A percentile compares a stretch with the other conserved stretches of the same genome.
Conservation (phyloP, 2,329 filamentous ascomycete species). For the Aureobasidium subglaciale region DNA sequence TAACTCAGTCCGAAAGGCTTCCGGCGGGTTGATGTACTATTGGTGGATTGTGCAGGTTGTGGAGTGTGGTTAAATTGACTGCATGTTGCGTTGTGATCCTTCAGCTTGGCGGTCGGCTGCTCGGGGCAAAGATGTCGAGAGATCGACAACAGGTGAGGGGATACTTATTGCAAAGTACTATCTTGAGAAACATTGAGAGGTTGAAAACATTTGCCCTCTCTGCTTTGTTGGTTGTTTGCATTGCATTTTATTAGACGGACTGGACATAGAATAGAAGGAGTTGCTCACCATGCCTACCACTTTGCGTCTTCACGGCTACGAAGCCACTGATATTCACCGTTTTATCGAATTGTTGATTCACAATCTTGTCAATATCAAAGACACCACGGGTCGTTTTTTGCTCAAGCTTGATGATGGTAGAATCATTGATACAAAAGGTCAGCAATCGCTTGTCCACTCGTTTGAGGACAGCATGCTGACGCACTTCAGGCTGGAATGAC, state of each 20-base stretch:
- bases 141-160: constrained; percentile 1
- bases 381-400: constrained; percentile 67
- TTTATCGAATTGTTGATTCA: constrained; percentile 61
- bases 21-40: background rate
- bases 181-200: background rate
- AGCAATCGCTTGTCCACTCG: too few species aligned
- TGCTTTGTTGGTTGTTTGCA: background rate
- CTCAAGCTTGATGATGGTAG: constrained; percentile 64
- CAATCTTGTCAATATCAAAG: constrained; percentile 70
- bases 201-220: background rate
- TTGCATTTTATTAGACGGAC: background rate
- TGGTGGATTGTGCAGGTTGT: background rate
- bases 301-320: constrained; percentile 34
- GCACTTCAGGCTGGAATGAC: constrained; percentile 55
- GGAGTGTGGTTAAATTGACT: constrained; percentile 1
- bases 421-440: constrained; percentile 69
- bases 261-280: background rate
- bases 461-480: background rate
- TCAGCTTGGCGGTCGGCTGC: constrained; percentile 10
- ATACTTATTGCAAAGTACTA: background rate
- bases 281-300: constrained; percentile 29
- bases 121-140: constrained; percentile 6
- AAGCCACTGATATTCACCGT: constrained; percentile 40
- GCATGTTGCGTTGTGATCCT: background rate
- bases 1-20: background rate